A percentile compares a stretch with the other conserved stretches of the same genome.
These are phyloP conservation scores for Synchytrium microbalum DNA, from an alignment of 371 early-diverging fungal genomes.

Conservation along the genomic window DNA sequence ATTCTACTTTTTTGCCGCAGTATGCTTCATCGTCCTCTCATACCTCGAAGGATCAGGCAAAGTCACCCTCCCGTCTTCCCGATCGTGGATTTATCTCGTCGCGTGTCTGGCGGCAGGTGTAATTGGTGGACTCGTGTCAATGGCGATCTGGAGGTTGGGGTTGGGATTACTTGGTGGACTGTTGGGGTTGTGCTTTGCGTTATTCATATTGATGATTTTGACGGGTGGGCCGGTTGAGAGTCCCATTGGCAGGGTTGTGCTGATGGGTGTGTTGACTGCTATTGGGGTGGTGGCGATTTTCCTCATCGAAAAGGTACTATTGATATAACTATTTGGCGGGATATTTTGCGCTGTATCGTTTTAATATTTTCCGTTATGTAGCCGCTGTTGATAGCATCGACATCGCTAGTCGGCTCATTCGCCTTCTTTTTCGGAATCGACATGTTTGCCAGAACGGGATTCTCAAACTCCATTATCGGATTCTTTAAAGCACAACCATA, in stretches of 20 bases:
- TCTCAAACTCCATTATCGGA: conserved; percentile 25
- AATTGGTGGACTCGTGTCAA: conserved; percentile 42
- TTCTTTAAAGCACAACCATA: background rate
- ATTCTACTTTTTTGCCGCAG: conserved; percentile 24
- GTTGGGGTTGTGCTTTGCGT: conserved; percentile 20
- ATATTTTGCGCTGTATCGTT: too few relatives aligned
- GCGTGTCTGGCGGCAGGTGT: conserved; percentile 45
- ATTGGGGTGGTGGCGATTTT: conserved; percentile 41
- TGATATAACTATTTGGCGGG: too few relatives aligned
- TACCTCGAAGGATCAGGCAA: background rate
- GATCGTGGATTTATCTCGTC: conserved; percentile 39
- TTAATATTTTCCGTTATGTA: too few relatives aligned
- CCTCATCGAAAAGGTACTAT: conserved; percentile 32
- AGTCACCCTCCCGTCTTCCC: conserved; percentile 11
- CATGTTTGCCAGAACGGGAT: conserved; percentile 64
- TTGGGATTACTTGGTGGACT: conserved; percentile 18
- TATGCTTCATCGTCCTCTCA: conserved; percentile 12
- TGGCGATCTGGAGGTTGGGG: conserved; percentile 28
- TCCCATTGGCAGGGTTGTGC: conserved; percentile 47
- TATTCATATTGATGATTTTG: conserved; percentile 49
- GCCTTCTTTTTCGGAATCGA: conserved; percentile 65
- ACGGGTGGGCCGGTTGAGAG: conserved; percentile 45
- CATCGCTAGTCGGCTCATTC: conserved; percentile 63
- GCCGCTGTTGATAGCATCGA: conserved; percentile 50
- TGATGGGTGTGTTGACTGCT: conserved; percentile 47